Conservation (phyloP, 2,329 filamentous ascomycete species). For the Fusarium napiforme region DNA sequence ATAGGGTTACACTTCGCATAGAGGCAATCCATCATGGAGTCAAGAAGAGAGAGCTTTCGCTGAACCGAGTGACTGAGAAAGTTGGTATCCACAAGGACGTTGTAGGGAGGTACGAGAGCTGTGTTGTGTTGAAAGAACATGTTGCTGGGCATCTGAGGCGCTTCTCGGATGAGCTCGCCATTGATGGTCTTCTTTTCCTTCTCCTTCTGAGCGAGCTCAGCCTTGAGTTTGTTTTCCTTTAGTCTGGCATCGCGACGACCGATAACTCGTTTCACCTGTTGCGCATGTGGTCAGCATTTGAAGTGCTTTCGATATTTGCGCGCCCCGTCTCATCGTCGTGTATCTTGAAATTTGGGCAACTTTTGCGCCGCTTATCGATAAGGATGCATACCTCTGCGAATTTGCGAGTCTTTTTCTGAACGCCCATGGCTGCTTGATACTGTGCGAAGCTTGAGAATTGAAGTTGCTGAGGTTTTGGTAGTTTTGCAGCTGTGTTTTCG, state of each 20-base stretch:
- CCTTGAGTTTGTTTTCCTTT: conserved; percentile 81
- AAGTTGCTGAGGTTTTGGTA: neutral
- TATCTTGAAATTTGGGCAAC: conserved; percentile 21
- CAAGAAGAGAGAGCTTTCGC: conserved; percentile 86
- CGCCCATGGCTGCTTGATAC: conserved; percentile 71
- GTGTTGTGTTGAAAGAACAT: conserved; percentile 93
- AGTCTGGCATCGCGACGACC: conserved; percentile 82
- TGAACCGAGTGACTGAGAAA: conserved; percentile 92
- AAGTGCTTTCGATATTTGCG: neutral
- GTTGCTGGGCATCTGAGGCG: conserved; percentile 82
- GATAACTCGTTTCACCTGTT: conserved; percentile 81
- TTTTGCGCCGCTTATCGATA: conserved; percentile 47
- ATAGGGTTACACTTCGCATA: conserved; percentile 92
- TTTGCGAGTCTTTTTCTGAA: conserved; percentile 90
- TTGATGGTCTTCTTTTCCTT: conserved; percentile 67
- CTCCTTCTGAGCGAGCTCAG: conserved; percentile 66
- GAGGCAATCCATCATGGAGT: conserved; percentile 92
- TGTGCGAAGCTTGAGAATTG: neutral
- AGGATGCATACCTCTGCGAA: conserved; percentile 72
- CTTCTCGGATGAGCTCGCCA: conserved; percentile 76
- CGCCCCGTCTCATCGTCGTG: neutral
- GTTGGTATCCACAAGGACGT: conserved; percentile 77
- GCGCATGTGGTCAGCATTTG: conserved; percentile 19
- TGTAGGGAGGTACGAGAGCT: conserved; percentile 83
- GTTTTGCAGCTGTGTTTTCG: neutral